Evolutionary conservation across 371 early-diverging fungal genomes (phyloP).

Genomic region (Nematocida ausubeli): DNA sequence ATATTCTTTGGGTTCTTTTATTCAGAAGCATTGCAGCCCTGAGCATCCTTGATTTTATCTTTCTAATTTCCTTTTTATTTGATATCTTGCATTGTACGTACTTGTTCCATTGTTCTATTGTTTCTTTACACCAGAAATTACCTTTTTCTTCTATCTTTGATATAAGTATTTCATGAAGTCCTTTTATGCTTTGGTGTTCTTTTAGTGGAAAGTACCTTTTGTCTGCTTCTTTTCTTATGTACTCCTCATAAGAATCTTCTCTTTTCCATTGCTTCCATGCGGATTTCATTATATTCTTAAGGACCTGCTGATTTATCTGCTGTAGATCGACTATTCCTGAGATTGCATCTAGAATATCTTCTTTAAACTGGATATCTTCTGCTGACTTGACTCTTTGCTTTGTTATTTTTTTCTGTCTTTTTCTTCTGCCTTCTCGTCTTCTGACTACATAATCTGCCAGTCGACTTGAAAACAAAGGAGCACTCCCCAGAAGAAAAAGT

Average conservation of each 20-base stretch:
- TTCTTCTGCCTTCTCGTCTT: conserved; percentile 5
- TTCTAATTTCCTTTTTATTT: conserved; percentile 3
- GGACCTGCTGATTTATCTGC: background rate
- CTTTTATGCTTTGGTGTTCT: background rate
- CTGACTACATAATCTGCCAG: conserved; percentile 71
- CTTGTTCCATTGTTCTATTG: background rate
- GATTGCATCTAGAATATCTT: conserved; percentile 90
- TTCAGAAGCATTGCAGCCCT: background rate
- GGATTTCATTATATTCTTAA: background rate
- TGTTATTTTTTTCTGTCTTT: conserved; percentile 45
- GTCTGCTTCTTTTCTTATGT: background rate
- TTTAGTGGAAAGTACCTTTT: background rate
- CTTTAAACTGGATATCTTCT: conserved; percentile 88
- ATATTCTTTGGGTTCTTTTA: background rate
- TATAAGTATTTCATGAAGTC: background rate
- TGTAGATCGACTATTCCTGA: conserved; percentile 85
- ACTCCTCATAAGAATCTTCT: background rate
- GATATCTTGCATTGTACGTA: background rate
- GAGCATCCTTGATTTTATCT: background rate
- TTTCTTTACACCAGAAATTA: background rate
- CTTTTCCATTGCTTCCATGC: conserved; percentile 17
- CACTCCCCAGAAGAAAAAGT: conserved; percentile 92
- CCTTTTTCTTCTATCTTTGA: background rate
- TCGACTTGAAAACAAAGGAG: conserved; percentile 90
- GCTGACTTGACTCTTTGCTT: conserved; percentile 96